Base-by-base conservation (phyloP, 2,329 filamentous ascomycete genomes). In the Epichloe uncinata region DNA sequence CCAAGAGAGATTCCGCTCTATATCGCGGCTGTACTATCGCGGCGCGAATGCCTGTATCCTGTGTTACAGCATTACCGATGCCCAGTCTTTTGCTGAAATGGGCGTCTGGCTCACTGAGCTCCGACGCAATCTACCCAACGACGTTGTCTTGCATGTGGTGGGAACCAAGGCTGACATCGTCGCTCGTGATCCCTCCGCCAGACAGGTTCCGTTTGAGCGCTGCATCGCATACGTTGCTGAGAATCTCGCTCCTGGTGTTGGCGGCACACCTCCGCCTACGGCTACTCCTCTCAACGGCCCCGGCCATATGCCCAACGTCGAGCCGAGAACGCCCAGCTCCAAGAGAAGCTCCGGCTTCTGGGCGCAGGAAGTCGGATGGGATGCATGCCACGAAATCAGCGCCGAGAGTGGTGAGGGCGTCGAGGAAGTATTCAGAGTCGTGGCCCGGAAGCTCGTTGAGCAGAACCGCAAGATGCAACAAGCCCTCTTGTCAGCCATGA, bases 141-240 rank as follows among this genome's bases (percentile, higher is more conserved):
- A 90, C 57, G 82, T 94, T 48, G 84, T 96, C 45, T 77, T 96
- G 5, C 90, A 96, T 64, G 85, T 96, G n/a, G 90, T 97, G 8
- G 93, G 91, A 55, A 97, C 88, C 11, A 95, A 95, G 65, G 83
- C 85, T 53, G 91, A 98, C 66, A 81, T 97, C 42, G 90, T 96
- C 47, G 84, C 89, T 40, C 77, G 84, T 58, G 88, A 96, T 54
- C 89, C 91, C 5, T 75, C 77, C 5, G 74, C 75, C 54, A 82
- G 91, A 50, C 82, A 90, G 62, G 88, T 98, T 5, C 87, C 90
- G 18, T 97, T 97, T 64, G 91, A 98, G 68, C 81, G 87, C 55
- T 96, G 90, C 64, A 95, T 97, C 61, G 88, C 87, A 45, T 98
- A 96, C 67, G 88, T 96, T 38, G 90, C 89, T 26, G 89, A 96